A percentile compares a stretch with the other conserved stretches of the same genome.
phyloP scores from a whole-genome alignment of 345 rosid species.

The Eucalyptus viminalis region DNA sequence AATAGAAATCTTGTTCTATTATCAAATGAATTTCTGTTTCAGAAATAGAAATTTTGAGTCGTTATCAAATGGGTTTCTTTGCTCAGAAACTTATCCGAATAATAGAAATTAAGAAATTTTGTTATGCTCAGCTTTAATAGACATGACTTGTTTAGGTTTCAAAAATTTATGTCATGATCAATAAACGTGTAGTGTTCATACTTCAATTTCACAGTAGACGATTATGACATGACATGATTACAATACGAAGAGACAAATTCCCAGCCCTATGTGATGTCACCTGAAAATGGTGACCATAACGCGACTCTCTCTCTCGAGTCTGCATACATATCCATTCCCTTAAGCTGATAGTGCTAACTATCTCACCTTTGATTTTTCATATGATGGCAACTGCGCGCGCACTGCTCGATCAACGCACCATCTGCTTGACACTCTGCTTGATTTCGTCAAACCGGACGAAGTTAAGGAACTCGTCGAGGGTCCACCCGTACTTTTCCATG shows the following conservation, averaged over 20 bases:
- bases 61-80: no score
- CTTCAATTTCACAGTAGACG: background rate
- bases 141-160: background rate
- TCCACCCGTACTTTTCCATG: conserved; percentile 18
- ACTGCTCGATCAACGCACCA: background rate
- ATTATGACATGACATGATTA: background rate
- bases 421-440: no score
- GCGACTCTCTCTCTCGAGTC: no score
- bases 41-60: no score
- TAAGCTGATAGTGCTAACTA: no score
- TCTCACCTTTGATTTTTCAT: background rate
- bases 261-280: background rate
- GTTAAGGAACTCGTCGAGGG: conserved; percentile 10
- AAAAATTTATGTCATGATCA: background rate
- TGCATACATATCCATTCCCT: no score
- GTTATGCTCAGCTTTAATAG: no score
- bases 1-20: no score
- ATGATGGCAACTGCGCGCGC: background rate
- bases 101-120: no score
- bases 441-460: background rate
- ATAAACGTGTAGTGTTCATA: no score
- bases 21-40: no score
- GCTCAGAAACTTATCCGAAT: no score
- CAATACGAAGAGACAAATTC: background rate
- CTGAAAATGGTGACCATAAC: background rate